Percentiles rank a stretch among this genome's conserved stretches.
Evolutionary conservation across 148 eudicot genomes (phyloP).

Genomic region (Cornus suecica): DNA sequence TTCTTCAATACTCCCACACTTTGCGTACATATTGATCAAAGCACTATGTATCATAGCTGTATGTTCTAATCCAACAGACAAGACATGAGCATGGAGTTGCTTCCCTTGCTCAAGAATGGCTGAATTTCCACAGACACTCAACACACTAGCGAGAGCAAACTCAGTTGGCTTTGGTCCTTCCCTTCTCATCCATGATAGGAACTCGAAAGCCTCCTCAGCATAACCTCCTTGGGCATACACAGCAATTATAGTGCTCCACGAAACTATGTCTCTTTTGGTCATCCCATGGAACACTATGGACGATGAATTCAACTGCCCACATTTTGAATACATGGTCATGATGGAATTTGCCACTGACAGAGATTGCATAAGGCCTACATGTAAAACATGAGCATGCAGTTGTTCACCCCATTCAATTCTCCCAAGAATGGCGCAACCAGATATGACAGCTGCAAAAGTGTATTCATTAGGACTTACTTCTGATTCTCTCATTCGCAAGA

Average conservation of each 20-base stretch:
- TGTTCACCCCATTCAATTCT: conserved; percentile 57
- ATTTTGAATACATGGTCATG: conserved; percentile 73
- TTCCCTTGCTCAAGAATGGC: conserved; percentile 86
- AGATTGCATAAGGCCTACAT: conserved; percentile 40
- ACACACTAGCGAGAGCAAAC: conserved; percentile 64
- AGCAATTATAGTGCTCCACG: conserved; percentile 85
- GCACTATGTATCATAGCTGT: conserved; percentile 57
- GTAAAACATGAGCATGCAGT: conserved; percentile 61
- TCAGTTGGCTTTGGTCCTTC: conserved; percentile 78
- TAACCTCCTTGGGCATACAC: conserved; percentile 72
- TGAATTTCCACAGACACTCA: conserved; percentile 74
- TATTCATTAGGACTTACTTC: conserved; percentile 65
- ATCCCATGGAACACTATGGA: conserved; percentile 47
- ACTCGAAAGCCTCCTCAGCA: conserved; percentile 70
- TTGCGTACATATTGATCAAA: conserved; percentile 80
- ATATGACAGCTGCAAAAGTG: conserved; percentile 73
- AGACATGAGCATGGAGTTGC: conserved; percentile 71
- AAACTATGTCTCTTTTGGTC: conserved; percentile 59
- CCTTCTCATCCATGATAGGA: conserved; percentile 62
- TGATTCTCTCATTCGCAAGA: conserved; percentile 52
- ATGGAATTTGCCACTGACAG: conserved; percentile 84
- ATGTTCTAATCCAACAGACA: conserved; percentile 60
- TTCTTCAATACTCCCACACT: conserved; percentile 76
- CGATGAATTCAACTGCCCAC: conserved; percentile 49
- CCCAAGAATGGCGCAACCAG: conserved; percentile 57